Conservation (phyloP, 805 yeast genomes). For the Hanseniaspora valbyensis region DNA sequence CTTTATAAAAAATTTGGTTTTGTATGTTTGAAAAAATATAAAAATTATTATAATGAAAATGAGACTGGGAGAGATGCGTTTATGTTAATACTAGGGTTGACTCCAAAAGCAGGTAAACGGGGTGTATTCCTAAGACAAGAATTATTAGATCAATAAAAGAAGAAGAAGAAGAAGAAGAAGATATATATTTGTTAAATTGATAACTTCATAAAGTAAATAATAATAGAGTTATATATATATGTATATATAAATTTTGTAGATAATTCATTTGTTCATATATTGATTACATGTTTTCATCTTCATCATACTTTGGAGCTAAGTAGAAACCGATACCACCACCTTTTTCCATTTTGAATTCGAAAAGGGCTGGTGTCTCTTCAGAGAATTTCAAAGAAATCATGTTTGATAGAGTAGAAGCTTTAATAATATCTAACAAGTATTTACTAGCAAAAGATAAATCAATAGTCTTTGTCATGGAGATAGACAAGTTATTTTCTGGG, state of each 20-base stretch:
- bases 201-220: background rate
- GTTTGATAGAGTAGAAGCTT: conserved; percentile 69
- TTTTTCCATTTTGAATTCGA: conserved; percentile 71
- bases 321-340: conserved; percentile 91
- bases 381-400: conserved; percentile 77
- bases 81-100: conserved; percentile 71
- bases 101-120: conserved; percentile 45
- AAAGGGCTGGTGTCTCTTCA: conserved; percentile 84
- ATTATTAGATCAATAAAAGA: too few relatives aligned
- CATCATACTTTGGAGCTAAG: conserved; percentile 96
- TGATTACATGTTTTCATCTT: conserved; percentile 42
- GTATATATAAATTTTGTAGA: background rate
- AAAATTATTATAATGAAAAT: conserved; percentile 73
- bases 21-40: conserved; percentile 57
- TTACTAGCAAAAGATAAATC: conserved; percentile 83
- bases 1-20: conserved; percentile 71
- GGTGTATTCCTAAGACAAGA: conserved; percentile 36
- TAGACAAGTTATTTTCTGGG: conserved; percentile 61
- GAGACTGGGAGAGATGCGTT: conserved; percentile 61
- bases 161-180: too few relatives aligned
- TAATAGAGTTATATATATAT: background rate
- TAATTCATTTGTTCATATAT: background rate
- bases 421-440: conserved; percentile 81
- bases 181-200: too few relatives aligned
- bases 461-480: conserved; percentile 77